phyloP scores from a whole-genome alignment of 2,329 filamentous ascomycete species.

The Penicillium sp. region DNA sequence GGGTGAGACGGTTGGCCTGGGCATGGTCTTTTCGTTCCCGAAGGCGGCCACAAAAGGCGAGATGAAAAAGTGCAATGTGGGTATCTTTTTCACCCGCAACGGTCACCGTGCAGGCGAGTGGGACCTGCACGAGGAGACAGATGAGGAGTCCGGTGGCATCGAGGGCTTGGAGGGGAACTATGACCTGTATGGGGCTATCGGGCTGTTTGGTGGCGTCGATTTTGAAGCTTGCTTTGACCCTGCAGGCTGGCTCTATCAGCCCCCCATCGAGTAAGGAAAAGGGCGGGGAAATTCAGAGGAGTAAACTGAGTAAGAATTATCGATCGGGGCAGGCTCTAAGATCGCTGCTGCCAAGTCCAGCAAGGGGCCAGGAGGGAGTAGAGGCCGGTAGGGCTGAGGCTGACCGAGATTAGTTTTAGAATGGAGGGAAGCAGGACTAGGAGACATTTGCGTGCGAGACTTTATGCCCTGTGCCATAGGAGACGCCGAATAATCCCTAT shows the following conservation, averaged over 20 bases:
- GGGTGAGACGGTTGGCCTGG: constrained; percentile 59
- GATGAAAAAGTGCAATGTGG: constrained; percentile 39
- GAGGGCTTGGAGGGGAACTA: constrained; percentile 66
- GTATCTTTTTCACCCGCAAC: constrained; percentile 60
- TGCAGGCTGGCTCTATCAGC: constrained; percentile 48
- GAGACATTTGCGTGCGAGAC: too few species aligned
- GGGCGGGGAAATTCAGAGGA: neutral
- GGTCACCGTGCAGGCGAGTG: constrained; percentile 53
- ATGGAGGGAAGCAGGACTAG: too few species aligned
- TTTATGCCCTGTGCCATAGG: too few species aligned
- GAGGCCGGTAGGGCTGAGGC: too few species aligned
- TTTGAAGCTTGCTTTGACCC: constrained; percentile 56
- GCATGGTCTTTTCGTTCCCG: constrained; percentile 52
- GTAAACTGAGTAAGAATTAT: too few species aligned
- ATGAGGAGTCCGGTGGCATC: constrained; percentile 57
- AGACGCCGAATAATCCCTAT: too few species aligned
- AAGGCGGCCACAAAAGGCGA: constrained; percentile 10
- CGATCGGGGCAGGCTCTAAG: too few species aligned
- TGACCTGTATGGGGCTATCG: constrained; percentile 60
- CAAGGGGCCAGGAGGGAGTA: too few species aligned
- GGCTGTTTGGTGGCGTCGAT: constrained; percentile 61
- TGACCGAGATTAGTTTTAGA: too few species aligned
- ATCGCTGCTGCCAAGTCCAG: too few species aligned
- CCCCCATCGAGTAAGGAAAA: constrained; percentile 7
- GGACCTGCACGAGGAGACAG: constrained; percentile 60